Evolutionary conservation across 78 protist genomes (phyloP).

Genomic region (Dictyostelium citrinum): DNA sequence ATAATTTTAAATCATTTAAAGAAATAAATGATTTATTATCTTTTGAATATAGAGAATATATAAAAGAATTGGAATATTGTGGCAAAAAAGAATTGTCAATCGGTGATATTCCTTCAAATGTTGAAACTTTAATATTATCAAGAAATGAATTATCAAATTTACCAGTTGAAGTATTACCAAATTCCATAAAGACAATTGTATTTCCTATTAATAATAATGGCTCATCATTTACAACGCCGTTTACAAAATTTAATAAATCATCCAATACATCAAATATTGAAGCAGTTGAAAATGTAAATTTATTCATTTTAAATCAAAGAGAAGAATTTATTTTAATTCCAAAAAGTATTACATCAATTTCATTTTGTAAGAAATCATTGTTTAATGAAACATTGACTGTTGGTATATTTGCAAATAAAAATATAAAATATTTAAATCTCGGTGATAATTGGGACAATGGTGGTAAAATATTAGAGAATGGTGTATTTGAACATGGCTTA

Average conservation of each 20-base stretch:
- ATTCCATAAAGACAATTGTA: background rate
- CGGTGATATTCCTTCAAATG: background rate
- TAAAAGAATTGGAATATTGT: background rate
- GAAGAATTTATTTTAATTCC: background rate
- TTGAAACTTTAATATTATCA: background rate
- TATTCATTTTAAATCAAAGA: background rate
- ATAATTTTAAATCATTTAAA: background rate
- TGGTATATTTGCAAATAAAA: background rate
- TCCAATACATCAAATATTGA: background rate
- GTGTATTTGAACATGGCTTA: background rate
- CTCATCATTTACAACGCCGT: background rate
- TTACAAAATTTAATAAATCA: background rate
- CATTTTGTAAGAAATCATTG: background rate
- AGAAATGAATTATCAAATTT: background rate
- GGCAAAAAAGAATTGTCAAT: background rate
- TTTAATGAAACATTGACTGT: background rate
- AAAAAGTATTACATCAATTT: background rate
- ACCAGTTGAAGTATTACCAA: background rate
- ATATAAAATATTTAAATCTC: background rate
- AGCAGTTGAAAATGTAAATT: background rate
- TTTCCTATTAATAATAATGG: background rate
- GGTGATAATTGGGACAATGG: background rate
- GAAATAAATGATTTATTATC: background rate
- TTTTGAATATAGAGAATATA: background rate
- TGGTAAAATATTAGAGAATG: background rate